These are phyloP conservation scores for Fusarium luffae DNA, from an alignment of 2,329 filamentous ascomycete species.

Conservation along the genomic window DNA sequence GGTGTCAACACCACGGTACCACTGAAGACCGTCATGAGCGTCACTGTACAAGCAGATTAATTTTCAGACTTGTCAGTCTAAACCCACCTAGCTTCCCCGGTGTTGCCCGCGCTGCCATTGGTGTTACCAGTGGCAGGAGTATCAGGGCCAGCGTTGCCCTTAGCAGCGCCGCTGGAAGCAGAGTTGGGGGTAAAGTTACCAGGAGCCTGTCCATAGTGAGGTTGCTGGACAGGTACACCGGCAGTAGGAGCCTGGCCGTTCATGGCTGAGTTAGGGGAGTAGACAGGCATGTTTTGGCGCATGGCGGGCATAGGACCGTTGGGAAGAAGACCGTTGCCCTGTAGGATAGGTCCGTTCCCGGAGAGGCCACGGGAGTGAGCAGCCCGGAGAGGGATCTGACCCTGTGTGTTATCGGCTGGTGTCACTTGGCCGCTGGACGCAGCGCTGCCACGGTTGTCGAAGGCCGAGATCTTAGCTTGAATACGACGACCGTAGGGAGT, in stretches of 20 bases:
- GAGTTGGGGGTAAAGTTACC: constrained; percentile 36
- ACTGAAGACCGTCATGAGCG: constrained; percentile 40
- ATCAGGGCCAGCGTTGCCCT: constrained; percentile 10
- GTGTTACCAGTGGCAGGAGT: constrained; percentile 25
- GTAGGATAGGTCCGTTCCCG: constrained; percentile 53
- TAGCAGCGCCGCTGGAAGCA: constrained; percentile 10
- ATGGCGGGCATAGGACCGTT: constrained; percentile 42
- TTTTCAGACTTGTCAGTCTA: constrained; percentile 48
- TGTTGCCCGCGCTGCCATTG: constrained; percentile 39
- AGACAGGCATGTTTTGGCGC: constrained; percentile 52
- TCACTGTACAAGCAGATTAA: constrained; percentile 51
- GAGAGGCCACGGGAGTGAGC: constrained; percentile 57
- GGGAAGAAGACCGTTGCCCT: constrained; percentile 41
- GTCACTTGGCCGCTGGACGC: constrained; percentile 62
- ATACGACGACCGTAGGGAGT: constrained; percentile 96
- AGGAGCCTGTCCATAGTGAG: constrained; percentile 46
- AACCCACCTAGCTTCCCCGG: constrained; percentile 54
- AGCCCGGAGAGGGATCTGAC: constrained; percentile 64
- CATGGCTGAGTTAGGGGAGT: constrained; percentile 49
- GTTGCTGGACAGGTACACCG: constrained; percentile 45
- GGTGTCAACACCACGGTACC: constrained; percentile 51
- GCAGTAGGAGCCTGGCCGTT: constrained; percentile 46
- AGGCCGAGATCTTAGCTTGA: constrained; percentile 82
- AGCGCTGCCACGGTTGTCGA: constrained; percentile 61
- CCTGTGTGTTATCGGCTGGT: constrained; percentile 63